Conservation (phyloP, 805 yeast genomes). For the Blastobotrys terrestris region DNA sequence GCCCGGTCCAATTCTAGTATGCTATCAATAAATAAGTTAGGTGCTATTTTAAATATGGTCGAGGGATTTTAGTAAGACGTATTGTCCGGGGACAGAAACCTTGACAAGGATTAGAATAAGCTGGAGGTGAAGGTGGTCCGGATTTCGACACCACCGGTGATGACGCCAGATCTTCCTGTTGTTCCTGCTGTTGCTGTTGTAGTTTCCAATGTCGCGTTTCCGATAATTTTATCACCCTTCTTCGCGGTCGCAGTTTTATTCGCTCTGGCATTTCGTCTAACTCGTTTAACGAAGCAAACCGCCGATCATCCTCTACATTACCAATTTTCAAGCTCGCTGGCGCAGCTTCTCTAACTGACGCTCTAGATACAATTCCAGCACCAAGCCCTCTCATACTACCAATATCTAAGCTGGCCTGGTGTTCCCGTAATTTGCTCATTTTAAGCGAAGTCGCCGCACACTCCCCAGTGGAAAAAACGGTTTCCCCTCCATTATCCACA, state of each 20-base stretch:
- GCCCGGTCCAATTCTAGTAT: neutral
- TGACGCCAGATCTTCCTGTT: neutral
- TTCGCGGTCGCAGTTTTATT: neutral
- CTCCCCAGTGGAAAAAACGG: neutral
- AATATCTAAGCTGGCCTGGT: neutral
- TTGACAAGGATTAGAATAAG: neutral
- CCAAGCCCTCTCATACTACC: neutral
- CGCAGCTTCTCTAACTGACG: neutral
- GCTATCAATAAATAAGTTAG: neutral
- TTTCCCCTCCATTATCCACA: neutral
- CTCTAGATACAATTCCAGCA: neutral
- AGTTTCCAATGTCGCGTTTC: neutral
- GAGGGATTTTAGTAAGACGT: neutral
- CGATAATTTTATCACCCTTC: neutral
- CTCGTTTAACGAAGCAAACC: neutral
- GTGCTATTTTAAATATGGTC: neutral
- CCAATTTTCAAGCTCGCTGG: neutral
- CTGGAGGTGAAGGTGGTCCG: neutral
- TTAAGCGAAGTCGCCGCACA: neutral
- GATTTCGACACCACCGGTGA: neutral
- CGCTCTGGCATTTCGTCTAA: neutral
- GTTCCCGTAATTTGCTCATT: neutral
- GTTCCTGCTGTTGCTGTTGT: neutral
- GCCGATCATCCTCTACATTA: neutral
- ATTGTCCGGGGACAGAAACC: neutral